Conservation (phyloP, 192 early-diverging fungal genomes). For the Mortierella antarctica region DNA sequence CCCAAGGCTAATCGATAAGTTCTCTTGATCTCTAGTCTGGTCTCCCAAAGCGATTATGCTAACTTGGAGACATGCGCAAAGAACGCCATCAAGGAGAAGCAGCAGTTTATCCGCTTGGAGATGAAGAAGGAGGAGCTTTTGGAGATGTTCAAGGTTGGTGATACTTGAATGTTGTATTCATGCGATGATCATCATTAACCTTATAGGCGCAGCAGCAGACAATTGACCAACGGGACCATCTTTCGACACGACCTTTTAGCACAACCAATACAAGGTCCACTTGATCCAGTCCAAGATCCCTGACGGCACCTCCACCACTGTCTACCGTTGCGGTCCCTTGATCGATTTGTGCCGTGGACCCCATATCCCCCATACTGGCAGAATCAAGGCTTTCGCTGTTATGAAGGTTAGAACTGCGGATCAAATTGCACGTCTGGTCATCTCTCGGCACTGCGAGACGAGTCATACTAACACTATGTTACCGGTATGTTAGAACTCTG, state of each 20-base stretch:
- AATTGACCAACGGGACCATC: background rate
- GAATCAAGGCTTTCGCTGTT: conserved; percentile 92
- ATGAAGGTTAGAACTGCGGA: conserved; percentile 68
- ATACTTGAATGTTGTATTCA: background rate
- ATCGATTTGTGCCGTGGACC: conserved; percentile 98
- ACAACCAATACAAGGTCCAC: conserved; percentile 98
- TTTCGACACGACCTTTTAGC: conserved; percentile 44
- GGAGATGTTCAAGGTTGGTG: conserved; percentile 88
- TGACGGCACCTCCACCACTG: conserved; percentile 93
- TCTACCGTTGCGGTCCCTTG: conserved; percentile 98
- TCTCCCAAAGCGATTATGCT: conserved; percentile 87
- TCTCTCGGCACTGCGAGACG: background rate
- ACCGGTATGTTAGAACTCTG: conserved; percentile 76
- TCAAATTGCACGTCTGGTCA: background rate
- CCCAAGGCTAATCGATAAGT: background rate
- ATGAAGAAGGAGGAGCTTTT: conserved; percentile 90
- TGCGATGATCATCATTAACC: background rate
- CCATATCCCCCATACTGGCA: conserved; percentile 94
- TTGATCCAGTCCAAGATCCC: conserved; percentile 93
- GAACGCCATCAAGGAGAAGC: conserved; percentile 94
- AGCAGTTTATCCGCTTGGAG: conserved; percentile 91
- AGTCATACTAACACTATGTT: background rate
- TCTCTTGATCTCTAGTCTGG: conserved; percentile 60
- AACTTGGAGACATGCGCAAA: conserved; percentile 89
- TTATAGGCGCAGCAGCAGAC: background rate